Evolutionary conservation across 2,329 filamentous ascomycete genomes (phyloP).

Genomic region (Simplicillium aogashimaense): DNA sequence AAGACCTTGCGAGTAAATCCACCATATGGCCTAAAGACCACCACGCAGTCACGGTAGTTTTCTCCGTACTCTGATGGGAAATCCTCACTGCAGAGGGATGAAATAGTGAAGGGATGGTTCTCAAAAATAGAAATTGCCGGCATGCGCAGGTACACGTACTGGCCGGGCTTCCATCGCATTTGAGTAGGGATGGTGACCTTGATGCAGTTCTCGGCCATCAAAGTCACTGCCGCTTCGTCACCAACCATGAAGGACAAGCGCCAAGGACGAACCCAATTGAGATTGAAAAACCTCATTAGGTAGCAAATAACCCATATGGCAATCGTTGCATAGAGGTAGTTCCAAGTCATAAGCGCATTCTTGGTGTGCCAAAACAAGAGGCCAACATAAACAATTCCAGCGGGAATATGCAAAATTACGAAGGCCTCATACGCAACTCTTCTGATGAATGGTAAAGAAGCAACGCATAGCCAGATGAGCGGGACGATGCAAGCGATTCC

Average conservation of each 20-base stretch:
- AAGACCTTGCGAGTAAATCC: slow-evolving; percentile 83
- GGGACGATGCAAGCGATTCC: slow-evolving; percentile 76
- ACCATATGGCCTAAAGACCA: slow-evolving; percentile 85
- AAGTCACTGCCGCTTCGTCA: slow-evolving; percentile 80
- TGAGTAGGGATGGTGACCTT: slow-evolving; percentile 92
- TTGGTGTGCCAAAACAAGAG: slow-evolving; percentile 94
- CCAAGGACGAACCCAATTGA: slow-evolving; percentile 83
- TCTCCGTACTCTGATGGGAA: slow-evolving; percentile 89
- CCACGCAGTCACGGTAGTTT: slow-evolving; percentile 74
- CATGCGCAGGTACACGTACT: slow-evolving; percentile 92
- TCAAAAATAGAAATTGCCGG: slow-evolving; percentile 83
- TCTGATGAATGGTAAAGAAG: slow-evolving; percentile 71
- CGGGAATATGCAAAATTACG: slow-evolving; percentile 70
- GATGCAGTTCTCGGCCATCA: slow-evolving; percentile 88
- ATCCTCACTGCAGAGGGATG: slow-evolving; percentile 84
- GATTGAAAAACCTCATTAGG: slow-evolving; percentile 63
- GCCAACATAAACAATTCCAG: slow-evolving; percentile 69
- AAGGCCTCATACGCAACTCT: slow-evolving; percentile 79
- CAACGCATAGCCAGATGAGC: slow-evolving; percentile 71
- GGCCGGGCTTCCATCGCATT: slow-evolving; percentile 85
- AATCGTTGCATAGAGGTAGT: slow-evolving; percentile 74
- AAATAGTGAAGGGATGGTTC: slow-evolving; percentile 92
- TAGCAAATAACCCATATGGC: slow-evolving; percentile 73
- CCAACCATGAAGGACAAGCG: slow-evolving; percentile 75
- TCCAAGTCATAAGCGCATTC: slow-evolving; percentile 85